Evolutionary conservation across 441 rosid genomes (phyloP).

Genomic region (Geranium incanum): DNA sequence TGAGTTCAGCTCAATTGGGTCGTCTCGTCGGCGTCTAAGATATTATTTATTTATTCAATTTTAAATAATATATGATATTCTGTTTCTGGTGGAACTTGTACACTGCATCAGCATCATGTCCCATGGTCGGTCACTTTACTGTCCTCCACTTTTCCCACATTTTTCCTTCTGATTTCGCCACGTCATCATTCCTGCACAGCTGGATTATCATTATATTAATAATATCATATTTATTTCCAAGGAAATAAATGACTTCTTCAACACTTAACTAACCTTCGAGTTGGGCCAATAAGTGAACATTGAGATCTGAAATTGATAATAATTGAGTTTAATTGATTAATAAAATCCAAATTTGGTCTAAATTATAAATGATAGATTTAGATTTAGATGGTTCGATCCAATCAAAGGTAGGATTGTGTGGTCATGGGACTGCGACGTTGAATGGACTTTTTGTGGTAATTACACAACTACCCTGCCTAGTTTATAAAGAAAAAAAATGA

Average conservation of each 20-base stretch:
- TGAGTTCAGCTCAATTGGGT: neutral
- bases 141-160: neutral
- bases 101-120: neutral
- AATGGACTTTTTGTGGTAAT: neutral
- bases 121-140: neutral
- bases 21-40: neutral
- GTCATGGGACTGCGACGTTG: neutral
- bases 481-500: too few relatives aligned
- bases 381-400: too few relatives aligned
- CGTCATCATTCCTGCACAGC: neutral
- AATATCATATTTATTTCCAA: too few relatives aligned
- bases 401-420: neutral
- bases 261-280: too few relatives aligned
- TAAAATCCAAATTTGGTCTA: too few relatives aligned
- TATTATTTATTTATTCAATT: too few relatives aligned
- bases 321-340: too few relatives aligned
- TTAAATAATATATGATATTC: neutral
- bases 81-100: neutral
- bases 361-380: too few relatives aligned
- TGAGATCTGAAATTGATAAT: too few relatives aligned
- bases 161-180: neutral
- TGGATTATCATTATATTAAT: too few relatives aligned
- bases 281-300: too few relatives aligned
- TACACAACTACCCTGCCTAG: neutral
- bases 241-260: too few relatives aligned